phyloP scores from a whole-genome alignment of 192 early-diverging fungal species.

The Mortierella claussenii region DNA sequence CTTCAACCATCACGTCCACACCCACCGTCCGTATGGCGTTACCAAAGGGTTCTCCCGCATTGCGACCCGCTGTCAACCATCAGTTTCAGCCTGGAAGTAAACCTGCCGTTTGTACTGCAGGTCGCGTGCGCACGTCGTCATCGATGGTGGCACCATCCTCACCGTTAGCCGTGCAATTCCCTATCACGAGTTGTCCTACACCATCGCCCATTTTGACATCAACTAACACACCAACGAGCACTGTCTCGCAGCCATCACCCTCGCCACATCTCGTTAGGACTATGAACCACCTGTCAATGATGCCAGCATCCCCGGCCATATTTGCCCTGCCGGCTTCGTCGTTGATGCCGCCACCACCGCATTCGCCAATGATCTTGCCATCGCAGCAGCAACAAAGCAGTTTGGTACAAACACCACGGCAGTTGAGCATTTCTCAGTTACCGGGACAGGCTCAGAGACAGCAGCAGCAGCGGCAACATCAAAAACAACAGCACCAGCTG shows the following conservation, averaged over 20 bases:
- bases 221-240: slow-evolving; percentile 5
- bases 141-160: slow-evolving; percentile 5
- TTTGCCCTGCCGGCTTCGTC: slow-evolving; percentile 40
- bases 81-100: slow-evolving; percentile 7
- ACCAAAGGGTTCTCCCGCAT: slow-evolving; percentile 28
- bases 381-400: slow-evolving; percentile 19
- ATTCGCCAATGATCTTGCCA: slow-evolving; percentile 41
- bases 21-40: slow-evolving; percentile 10
- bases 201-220: slow-evolving; percentile 32
- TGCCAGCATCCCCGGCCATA: slow-evolving; percentile 28
- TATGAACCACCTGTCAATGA: slow-evolving; percentile 44
- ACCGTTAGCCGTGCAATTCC: slow-evolving; percentile 13
- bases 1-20: neutral
- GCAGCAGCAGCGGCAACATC: slow-evolving; percentile 23
- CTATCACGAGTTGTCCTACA: slow-evolving; percentile 11
- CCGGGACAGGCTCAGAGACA: slow-evolving; percentile 22
- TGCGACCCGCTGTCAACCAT: slow-evolving; percentile 8
- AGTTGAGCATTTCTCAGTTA: slow-evolving; percentile 21
- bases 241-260: slow-evolving; percentile 17
- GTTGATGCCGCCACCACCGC: slow-evolving; percentile 32
- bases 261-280: slow-evolving; percentile 31
- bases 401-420: slow-evolving; percentile 9
- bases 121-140: slow-evolving; percentile 2
- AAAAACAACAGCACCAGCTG: neutral
- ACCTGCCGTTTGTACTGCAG: neutral